Base-by-base conservation (phyloP, 2,329 filamentous ascomycete genomes). In the Trichophyton rubrum region DNA sequence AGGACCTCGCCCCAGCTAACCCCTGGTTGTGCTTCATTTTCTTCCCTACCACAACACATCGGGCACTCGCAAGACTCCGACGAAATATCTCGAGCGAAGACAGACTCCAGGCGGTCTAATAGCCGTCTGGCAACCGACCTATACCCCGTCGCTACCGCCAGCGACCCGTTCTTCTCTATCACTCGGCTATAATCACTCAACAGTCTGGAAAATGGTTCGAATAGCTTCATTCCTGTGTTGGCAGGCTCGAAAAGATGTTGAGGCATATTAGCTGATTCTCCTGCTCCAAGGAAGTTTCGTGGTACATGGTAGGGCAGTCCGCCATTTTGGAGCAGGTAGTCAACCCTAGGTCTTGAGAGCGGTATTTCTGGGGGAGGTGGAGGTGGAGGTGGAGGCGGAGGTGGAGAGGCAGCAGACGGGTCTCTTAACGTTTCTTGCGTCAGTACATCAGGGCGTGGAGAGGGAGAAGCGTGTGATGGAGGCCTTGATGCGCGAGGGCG, bases 1-100 rank as follows among this genome's bases (percentile, higher is more conserved):
- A 99, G 76, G 11, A 97, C 90, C 70, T 97, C 92, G 8, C 93
- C 92, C 92, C 92, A 99, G 64, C 89, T 93, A 33, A 96, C 79
- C 1, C 90, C 91, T 3, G 67, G 67, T 60, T 80, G 81, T 64
- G 85, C 82, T 40, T 77, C 76, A 30, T 80, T 74, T 56, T 74
- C 68, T 15, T 86, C 82, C 41, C 85, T 80, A 41, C 82, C 76
- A 55, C 86, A 83, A 69, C 92, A 97, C 79, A 96, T 89, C 60
- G 93, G 78, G 72, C 92, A 97, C 49, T 80, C 77, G 71, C 92
- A 97, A n/a, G 86, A 85, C 68, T 96, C 85, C 0, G 85, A 85
- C 0, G 91, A 91, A 40, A 99, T 85, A 69, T 97, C 92, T 62
- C 93, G 82, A 1, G 90, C 91, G 73, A 99, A 97, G 7, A 99